A percentile compares a stretch with the other conserved stretches of the same genome.
Conservation (phyloP, 257 asterid species). For the Anisodus acutangulus region DNA sequence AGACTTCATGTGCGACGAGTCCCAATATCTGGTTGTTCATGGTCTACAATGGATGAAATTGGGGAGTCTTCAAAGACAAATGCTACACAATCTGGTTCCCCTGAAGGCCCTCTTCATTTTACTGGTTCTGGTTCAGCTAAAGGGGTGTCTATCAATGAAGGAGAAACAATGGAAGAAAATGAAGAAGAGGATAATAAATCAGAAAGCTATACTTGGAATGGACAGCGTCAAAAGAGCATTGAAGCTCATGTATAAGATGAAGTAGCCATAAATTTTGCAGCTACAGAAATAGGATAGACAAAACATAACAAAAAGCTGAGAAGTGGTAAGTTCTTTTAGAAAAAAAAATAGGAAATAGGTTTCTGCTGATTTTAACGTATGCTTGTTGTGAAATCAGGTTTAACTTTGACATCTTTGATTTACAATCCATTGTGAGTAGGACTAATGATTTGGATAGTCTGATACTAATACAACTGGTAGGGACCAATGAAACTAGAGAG, state of each 20-base stretch:
- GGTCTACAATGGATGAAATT: conserved; percentile 35
- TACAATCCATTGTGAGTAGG: not conserved
- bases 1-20: conserved; percentile 60
- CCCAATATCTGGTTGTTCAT: conserved; percentile 29
- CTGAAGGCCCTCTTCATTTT: conserved; percentile 62
- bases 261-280: conserved; percentile 56
- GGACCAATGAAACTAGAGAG: not conserved
- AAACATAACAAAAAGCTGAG: conserved; percentile 17
- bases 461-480: conserved; percentile 13
- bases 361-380: conserved; percentile 7
- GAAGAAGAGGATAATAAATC: conserved; percentile 56
- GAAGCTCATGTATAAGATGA: conserved; percentile 27
- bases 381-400: conserved; percentile 19
- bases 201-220: conserved; percentile 45
- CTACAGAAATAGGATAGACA: conserved; percentile 36
- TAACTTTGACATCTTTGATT: conserved; percentile 16
- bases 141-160: conserved; percentile 44
- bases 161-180: conserved; percentile 46
- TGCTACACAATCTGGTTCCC: conserved; percentile 50
- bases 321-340: not conserved
- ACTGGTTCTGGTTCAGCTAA: conserved; percentile 48
- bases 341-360: not conserved
- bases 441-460: not conserved
- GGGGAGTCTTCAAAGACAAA: conserved; percentile 40
- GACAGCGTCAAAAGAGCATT: conserved; percentile 31